Percentiles rank a stretch among this genome's conserved stretches.
Conservation (phyloP, 768 basidiomycete species). For the Mycena kentingensis region DNA sequence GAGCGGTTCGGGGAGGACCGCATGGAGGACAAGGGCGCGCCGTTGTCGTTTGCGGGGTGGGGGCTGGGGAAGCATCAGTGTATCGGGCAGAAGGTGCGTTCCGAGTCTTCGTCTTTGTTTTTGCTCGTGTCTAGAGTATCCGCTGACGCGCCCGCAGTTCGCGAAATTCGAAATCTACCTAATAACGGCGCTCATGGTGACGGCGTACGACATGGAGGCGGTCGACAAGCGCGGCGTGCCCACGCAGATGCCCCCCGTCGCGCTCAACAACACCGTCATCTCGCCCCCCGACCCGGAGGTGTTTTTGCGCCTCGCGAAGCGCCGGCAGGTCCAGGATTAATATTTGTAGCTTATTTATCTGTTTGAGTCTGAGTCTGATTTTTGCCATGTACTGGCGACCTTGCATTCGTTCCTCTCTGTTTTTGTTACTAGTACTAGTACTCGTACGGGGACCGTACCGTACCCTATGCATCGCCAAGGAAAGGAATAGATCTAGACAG, state of each 20-base stretch:
- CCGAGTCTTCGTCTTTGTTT: too few relatives aligned
- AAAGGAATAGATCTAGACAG: too few relatives aligned
- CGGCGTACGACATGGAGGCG: constrained; percentile 3
- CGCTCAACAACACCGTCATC: constrained; percentile 7
- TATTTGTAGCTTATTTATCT: too few relatives aligned
- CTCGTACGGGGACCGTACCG: too few relatives aligned
- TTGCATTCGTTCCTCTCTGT: too few relatives aligned
- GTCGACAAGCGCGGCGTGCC: neutral
- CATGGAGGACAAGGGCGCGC: constrained; percentile 1
- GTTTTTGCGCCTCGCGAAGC: too few relatives aligned
- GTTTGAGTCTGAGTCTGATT: too few relatives aligned
- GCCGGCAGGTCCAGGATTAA: too few relatives aligned
- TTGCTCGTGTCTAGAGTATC: neutral
- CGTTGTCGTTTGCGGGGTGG: constrained; percentile 7
- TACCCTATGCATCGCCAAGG: too few relatives aligned
- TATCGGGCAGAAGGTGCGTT: constrained; percentile 4
- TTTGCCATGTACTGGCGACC: too few relatives aligned
- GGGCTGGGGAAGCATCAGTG: constrained; percentile 4
- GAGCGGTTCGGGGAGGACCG: constrained; percentile 5
- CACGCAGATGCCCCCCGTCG: constrained; percentile 1
- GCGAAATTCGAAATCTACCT: constrained; percentile 4
- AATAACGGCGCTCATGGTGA: constrained; percentile 1
- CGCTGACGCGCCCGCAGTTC: neutral
- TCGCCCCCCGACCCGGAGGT: constrained; percentile 2
- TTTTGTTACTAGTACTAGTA: too few relatives aligned